Base-by-base conservation (phyloP, 1,284 basidiomycete genomes). In the Fistulina hepatica region DNA sequence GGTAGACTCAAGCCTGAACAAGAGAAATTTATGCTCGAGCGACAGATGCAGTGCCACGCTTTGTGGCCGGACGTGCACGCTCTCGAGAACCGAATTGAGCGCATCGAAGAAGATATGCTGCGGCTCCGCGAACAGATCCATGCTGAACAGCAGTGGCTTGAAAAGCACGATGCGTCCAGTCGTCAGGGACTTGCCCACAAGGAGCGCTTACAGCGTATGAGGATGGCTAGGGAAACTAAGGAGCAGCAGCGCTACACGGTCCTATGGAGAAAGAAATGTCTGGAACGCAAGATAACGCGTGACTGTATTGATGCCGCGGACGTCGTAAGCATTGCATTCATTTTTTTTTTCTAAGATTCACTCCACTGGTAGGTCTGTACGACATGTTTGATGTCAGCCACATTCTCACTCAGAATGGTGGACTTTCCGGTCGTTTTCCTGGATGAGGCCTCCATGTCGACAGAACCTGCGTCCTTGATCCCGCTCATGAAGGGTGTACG, bases 391-490 rank as follows among this genome's bases (percentile, higher is more conserved):
- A 78, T 81, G 0, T 73, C 84, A 4, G 80, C 77, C 7, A 74
- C 71, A 12, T 53, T 55, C 21, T 61, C 68, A 1, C 54, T 81
- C 40, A 69, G 74, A 45, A 68, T 76, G 12, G 69, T 81, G 30
- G 92, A 97, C 53, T 93, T 95, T 52, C 93, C 92, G 1, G 72
- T 95, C 22, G 90, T 97, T 6, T 92, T 95, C 52, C 61, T 97
- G 20, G 92, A 97, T 55, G 93, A 97, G 59, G 92, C 90, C 2
- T 88, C 84, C 7, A 95, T 94, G 45, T 91, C 88, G 9, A 94
- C 90, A 2, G 92, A 97, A 59, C 89, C 91, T 11, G 77, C 85
- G 16, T 81, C 83, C 9, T 60, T 92, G 31, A 77, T 93, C 41
- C 85, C 89, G 1, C 63, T 93, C 24, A 90, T 88, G 76, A 89